These are phyloP conservation scores for Centaurea solstitialis DNA, from an alignment of 129 eudicot genomes.

Conservation along the genomic window DNA sequence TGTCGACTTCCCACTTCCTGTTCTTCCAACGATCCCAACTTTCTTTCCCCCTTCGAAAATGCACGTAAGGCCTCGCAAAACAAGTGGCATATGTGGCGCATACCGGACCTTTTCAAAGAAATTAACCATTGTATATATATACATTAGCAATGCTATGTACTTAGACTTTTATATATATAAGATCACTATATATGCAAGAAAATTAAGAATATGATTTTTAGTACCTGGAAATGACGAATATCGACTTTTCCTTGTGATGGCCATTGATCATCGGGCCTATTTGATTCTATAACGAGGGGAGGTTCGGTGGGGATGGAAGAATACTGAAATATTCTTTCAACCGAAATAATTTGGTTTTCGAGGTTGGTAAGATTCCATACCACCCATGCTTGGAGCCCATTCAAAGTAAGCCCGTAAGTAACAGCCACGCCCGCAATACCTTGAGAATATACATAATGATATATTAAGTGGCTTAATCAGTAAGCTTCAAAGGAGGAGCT, in stretches of 20 bases:
- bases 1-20: slow-evolving; percentile 97
- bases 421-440: slow-evolving; percentile 89
- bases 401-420: slow-evolving; percentile 81
- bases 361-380: slow-evolving; percentile 61
- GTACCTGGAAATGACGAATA: slow-evolving; percentile 13
- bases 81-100: slow-evolving; percentile 86
- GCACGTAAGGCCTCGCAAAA: slow-evolving; percentile 73
- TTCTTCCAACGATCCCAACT: slow-evolving; percentile 92
- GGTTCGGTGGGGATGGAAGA: slow-evolving; percentile 71
- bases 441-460: not conserved
- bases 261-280: slow-evolving; percentile 60
- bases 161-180: no score
- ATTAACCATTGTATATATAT: no score
- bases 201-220: not conserved
- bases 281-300: slow-evolving; percentile 63
- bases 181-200: no score
- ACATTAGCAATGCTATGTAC: no score
- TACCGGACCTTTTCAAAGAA: slow-evolving; percentile 62
- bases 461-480: no score
- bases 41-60: slow-evolving; percentile 72
- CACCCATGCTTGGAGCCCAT: slow-evolving; percentile 64
- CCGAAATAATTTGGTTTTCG: slow-evolving; percentile 81
- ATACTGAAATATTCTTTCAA: slow-evolving; percentile 89
- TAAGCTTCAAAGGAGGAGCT: no score
- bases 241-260: slow-evolving; percentile 73